phyloP scores from a whole-genome alignment of 768 basidiomycete genomes.

The Steccherinum ochraceum region DNA sequence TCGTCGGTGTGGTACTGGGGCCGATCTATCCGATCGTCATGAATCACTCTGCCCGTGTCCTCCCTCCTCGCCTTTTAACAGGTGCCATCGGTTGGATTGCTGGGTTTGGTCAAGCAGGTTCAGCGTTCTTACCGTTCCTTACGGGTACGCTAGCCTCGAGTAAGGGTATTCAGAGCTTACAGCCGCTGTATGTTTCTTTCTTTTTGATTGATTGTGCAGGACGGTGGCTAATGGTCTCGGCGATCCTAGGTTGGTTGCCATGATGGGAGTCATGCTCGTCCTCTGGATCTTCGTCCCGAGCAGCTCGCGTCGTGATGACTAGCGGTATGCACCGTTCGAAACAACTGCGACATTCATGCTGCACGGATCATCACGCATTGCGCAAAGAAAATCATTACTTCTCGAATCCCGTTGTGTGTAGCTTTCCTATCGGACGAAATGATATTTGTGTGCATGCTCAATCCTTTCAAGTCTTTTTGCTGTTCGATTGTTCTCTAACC shows the following conservation, averaged over 20 bases:
- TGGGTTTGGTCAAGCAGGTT: constrained; percentile 44
- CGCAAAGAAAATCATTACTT: too few relatives aligned
- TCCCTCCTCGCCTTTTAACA: constrained; percentile 37
- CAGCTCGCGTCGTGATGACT: constrained; percentile 1
- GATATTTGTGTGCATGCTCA: too few relatives aligned
- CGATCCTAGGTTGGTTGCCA: constrained; percentile 1
- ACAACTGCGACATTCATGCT: too few relatives aligned
- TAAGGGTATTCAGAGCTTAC: constrained; percentile 37
- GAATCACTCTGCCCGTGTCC: constrained; percentile 30
- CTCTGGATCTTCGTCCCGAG: constrained; percentile 4
- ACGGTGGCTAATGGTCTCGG: background rate
- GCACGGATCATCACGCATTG: too few relatives aligned
- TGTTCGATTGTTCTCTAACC: too few relatives aligned
- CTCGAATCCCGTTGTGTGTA: too few relatives aligned
- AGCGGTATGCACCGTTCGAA: too few relatives aligned
- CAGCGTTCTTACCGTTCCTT: constrained; percentile 44
- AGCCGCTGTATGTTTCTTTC: constrained; percentile 37
- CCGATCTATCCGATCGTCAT: constrained; percentile 41
- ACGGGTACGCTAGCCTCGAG: constrained; percentile 37
- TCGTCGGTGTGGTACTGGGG: constrained; percentile 49
- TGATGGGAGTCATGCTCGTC: constrained; percentile 1
- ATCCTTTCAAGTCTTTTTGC: too few relatives aligned
- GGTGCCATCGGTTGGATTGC: constrained; percentile 44
- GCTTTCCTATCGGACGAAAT: too few relatives aligned
- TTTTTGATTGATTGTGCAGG: background rate